A percentile compares a stretch with the other conserved stretches of the same genome.
Evolutionary conservation across 1,139 yeast genomes (phyloP).

Genomic region (Suhomyces guaymorum): DNA sequence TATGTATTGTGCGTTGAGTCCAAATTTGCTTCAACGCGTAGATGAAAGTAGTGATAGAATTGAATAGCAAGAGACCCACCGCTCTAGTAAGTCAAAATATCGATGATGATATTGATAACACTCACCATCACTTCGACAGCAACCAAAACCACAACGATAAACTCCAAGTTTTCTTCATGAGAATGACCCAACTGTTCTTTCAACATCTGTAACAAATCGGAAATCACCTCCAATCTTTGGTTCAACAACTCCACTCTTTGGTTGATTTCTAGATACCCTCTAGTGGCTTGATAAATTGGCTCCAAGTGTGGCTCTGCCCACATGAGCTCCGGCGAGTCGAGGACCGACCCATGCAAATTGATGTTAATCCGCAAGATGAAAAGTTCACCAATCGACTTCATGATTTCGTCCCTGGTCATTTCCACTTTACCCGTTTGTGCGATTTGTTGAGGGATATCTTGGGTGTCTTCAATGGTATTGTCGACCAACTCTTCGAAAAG

Average conservation of each 20-base stretch:
- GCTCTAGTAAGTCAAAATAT: conserved; percentile 34
- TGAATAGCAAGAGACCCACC: too few relatives aligned
- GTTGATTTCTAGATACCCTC: conserved; percentile 91
- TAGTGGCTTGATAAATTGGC: conserved; percentile 93
- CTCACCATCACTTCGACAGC: conserved; percentile 92
- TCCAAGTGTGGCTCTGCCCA: conserved; percentile 98
- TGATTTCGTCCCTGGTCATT: conserved; percentile 90
- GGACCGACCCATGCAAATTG: conserved; percentile 89
- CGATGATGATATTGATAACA: conserved; percentile 61
- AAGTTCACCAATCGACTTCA: conserved; percentile 95
- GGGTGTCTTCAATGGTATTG: conserved; percentile 94
- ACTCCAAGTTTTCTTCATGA: conserved; percentile 86
- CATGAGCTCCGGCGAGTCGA: conserved; percentile 96
- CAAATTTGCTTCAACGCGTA: too few relatives aligned
- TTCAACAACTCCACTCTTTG: conserved; percentile 87
- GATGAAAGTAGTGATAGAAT: too few relatives aligned
- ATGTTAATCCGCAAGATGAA: conserved; percentile 88
- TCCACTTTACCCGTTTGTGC: conserved; percentile 93
- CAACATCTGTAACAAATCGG: conserved; percentile 90
- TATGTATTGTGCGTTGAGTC: too few relatives aligned
- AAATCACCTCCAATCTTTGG: conserved; percentile 89
- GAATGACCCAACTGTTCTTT: conserved; percentile 95
- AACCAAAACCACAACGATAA: conserved; percentile 87
- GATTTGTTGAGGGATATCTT: conserved; percentile 93
- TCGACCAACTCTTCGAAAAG: conserved; percentile 93